Percentiles rank a stretch among this genome's conserved stretches.
phyloP scores from a whole-genome alignment of 202 grass and related monocot species.

The Schoenoplectus triqueter region DNA sequence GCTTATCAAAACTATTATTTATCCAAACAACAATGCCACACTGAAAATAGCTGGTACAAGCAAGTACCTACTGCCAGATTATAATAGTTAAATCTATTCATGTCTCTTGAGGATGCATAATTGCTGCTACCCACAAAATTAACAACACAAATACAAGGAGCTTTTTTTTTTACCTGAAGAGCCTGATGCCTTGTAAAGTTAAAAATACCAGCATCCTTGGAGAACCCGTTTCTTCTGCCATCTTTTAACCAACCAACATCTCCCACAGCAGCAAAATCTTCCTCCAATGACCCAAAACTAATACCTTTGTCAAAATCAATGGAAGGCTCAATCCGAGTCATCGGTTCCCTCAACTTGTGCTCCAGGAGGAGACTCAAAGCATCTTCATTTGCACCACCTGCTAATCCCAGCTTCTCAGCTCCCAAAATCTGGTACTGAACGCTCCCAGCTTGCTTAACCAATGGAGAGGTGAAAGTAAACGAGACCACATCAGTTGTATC shows the following conservation, averaged over 20 bases:
- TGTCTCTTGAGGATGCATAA: background rate
- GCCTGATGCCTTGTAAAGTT: constrained; percentile 26
- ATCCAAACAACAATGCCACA: constrained; percentile 16
- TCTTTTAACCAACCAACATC: constrained; percentile 39
- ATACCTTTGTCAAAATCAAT: constrained; percentile 57
- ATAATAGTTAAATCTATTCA: background rate
- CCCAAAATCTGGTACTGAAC: constrained; percentile 43
- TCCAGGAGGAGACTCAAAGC: constrained; percentile 82
- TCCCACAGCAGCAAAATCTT: constrained; percentile 11
- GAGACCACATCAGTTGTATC: constrained; percentile 77
- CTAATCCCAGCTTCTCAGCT: constrained; percentile 45
- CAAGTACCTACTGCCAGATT: background rate
- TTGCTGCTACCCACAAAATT: background rate
- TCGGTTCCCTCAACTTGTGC: constrained; percentile 72
- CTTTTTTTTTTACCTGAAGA: constrained; percentile 28
- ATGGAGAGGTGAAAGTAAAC: constrained; percentile 88
- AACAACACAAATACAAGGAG: constrained; percentile 4
- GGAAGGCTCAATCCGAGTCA: constrained; percentile 55
- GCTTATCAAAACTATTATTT: constrained; percentile 11
- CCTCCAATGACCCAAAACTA: constrained; percentile 36
- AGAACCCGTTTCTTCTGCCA: constrained; percentile 35
- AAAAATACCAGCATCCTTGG: constrained; percentile 34
- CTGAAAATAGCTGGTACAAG: background rate
- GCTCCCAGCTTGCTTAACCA: constrained; percentile 53
- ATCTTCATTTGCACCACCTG: constrained; percentile 60